Base-by-base conservation (phyloP, 768 basidiomycete species). In the Termitomyces sp. region DNA sequence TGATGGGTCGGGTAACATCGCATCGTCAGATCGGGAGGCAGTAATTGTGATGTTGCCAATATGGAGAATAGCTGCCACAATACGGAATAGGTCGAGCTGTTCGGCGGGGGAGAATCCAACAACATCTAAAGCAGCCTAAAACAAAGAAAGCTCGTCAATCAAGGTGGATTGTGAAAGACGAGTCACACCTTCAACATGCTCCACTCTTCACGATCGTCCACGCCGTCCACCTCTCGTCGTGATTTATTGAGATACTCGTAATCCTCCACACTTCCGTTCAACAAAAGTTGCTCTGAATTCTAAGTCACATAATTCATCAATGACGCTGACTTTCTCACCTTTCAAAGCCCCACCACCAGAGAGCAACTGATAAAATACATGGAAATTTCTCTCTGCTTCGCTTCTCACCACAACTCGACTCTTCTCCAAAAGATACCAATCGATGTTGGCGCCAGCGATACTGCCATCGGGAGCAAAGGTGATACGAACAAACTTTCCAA, bases 341-440 rank as follows among this genome's bases (percentile, higher is more conserved):
- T 84, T 87, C 58, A 98, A 66, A 35, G 73, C 66, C 2, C 83
- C 80, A 15, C 79, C 83, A n/a, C 90, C 89, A 30, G 85, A 84
- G 65, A 99, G 76, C 28, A 98, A 65, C 71, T 98, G 94, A 69
- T 98, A 99, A 70, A 99, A 98, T 2, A 98, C 91, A 68, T 98
- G 97, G 66, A 98, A 99, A 66, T 83, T 89, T 34, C 97, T 78
- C 71, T 99, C 97, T 0, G 89, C 90, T 56, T 88, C 85, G 58
- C 84, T 91, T 51, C 97, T 76, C 40, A 84, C 83, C 8, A 96
- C 92, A 2, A 99, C 96, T 59, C 97, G 75, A 65, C 93, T 95
- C 78, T 99, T 99, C 76, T 99, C 97, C 54, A 99, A 74, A 30
- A 99, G 76, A 68, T 99, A 99, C 97, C 97, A 98, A 68, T 99